Base-by-base conservation (phyloP, 2,329 filamentous ascomycete species). In the Rosellinia necatrix region DNA sequence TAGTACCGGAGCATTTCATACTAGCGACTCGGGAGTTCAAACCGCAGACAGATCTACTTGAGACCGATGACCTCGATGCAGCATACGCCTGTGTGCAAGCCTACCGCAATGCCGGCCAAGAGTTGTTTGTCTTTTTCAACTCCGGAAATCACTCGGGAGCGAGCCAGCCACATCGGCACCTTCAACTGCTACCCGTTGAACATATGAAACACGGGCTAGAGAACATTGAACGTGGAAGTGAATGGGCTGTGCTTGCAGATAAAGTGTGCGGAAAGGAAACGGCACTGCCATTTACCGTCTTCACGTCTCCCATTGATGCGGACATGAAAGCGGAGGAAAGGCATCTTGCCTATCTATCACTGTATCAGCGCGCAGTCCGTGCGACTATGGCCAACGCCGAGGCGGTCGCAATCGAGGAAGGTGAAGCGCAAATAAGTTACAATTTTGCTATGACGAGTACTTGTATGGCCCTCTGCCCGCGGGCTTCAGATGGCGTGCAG, bases 1-100 rank as follows among this genome's bases (percentile, higher is more conserved):
- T 91, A 44, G 86, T 89, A 29, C 80, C 82, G 0, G 80, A 86
- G 64, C 88, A 91, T 72, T 89, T 89, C 68, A 89, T 91, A 63
- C 78, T 91, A 43, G 82, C 84, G 0, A 91, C 88, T 0, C 81
- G 74, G n/a, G 70, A 74, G 1, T 85, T 86, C 68, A 82, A 84
- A 67, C 74, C 76, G n/a, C 88, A 91, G 75, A 85, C 83, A 1
- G 76, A 87, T 61, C 67, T 86, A 4, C 76, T 91, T 1, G 85
- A 86, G 47, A 70, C 74, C 10, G 74, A 73, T 22, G 88, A 91
- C 64, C 72, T 91, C 24, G 81, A 76, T 12, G 83, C 82, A 0
- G 81, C 86, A 1, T 81, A 84, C 54, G 79, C 81, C 0, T 89
- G 87, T 63, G 75, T 90, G 55, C 73, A 78, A 53, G 81, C 83